A percentile compares a stretch with the other conserved stretches of the same genome.
Evolutionary conservation across 1,139 yeast genomes (phyloP).

Genomic region (Hanseniaspora gamundiae): DNA sequence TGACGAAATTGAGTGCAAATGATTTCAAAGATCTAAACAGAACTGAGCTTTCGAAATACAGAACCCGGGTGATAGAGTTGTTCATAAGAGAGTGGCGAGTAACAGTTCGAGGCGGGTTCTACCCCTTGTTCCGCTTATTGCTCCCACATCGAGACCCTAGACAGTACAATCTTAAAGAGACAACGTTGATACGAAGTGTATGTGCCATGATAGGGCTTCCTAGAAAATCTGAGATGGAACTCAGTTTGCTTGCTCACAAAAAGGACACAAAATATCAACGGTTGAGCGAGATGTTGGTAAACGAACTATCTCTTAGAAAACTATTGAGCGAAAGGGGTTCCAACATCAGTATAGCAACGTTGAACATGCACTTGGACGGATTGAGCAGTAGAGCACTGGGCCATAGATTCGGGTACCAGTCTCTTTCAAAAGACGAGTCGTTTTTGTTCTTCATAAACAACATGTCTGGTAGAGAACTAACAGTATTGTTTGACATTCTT

Average conservation of each 20-base stretch:
- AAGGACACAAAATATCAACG: constrained; percentile 31
- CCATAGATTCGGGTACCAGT: constrained; percentile 16
- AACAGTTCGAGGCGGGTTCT: constrained; percentile 58
- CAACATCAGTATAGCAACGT: constrained; percentile 39
- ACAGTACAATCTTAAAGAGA: constrained; percentile 41
- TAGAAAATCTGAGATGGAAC: constrained; percentile 37
- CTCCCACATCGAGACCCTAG: constrained; percentile 52
- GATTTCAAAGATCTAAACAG: constrained; percentile 9
- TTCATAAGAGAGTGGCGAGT: constrained; percentile 52
- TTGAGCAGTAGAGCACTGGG: constrained; percentile 29
- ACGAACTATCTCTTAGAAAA: constrained; percentile 30
- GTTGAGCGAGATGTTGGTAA: constrained; percentile 27
- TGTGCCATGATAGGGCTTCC: constrained; percentile 37
- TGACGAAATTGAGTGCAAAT: constrained; percentile 18
- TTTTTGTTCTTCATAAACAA: constrained; percentile 40
- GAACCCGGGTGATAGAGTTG: constrained; percentile 15
- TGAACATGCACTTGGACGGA: constrained; percentile 47
- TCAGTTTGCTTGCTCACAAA: constrained; percentile 26
- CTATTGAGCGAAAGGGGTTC: constrained; percentile 30
- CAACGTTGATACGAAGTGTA: constrained; percentile 35
- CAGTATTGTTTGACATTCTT: constrained; percentile 59
- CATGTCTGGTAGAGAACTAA: constrained; percentile 52
- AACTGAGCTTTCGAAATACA: constrained; percentile 13
- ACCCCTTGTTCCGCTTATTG: constrained; percentile 51
- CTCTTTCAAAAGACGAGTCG: constrained; percentile 24